Conservation (phyloP, 2,329 filamentous ascomycete species). For the Calonectria multiphialidica region DNA sequence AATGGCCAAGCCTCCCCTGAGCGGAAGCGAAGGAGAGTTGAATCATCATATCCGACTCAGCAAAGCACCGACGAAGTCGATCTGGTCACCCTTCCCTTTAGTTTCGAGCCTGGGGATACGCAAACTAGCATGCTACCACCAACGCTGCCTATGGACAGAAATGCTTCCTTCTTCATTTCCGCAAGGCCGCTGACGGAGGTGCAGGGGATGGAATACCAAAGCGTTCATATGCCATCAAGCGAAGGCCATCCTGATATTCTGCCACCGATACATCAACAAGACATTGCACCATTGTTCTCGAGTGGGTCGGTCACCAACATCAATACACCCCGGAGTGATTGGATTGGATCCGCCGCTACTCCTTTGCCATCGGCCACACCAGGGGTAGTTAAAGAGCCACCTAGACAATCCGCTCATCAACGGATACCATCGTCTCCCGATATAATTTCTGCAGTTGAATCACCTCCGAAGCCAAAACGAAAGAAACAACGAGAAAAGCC, state of each 20-base stretch:
- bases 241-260: slow-evolving; percentile 29
- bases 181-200: slow-evolving; percentile 50
- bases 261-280: slow-evolving; percentile 32
- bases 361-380: slow-evolving; percentile 31
- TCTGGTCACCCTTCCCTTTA: slow-evolving; percentile 41
- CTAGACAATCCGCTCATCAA: slow-evolving; percentile 6
- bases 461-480: slow-evolving; percentile 24
- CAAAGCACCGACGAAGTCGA: slow-evolving; percentile 41
- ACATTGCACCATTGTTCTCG: slow-evolving; percentile 40
- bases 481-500: slow-evolving; percentile 20
- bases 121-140: slow-evolving; percentile 44
- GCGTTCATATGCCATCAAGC: slow-evolving; percentile 35
- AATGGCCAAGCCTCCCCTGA: slow-evolving; percentile 12
- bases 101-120: slow-evolving; percentile 29
- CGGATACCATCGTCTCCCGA: slow-evolving; percentile 41
- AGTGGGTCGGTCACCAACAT: slow-evolving; percentile 51
- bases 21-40: slow-evolving; percentile 41
- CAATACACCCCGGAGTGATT: slow-evolving; percentile 49
- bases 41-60: slow-evolving; percentile 23
- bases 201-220: slow-evolving; percentile 53
- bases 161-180: slow-evolving; percentile 49
- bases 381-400: slow-evolving; percentile 3
- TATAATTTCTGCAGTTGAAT: slow-evolving; percentile 33
- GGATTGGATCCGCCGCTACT: slow-evolving; percentile 32
- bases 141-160: slow-evolving; percentile 38